Conservation (phyloP, 176 grass and related monocot species). For the barley (Hordeum vulgare) region DNA sequence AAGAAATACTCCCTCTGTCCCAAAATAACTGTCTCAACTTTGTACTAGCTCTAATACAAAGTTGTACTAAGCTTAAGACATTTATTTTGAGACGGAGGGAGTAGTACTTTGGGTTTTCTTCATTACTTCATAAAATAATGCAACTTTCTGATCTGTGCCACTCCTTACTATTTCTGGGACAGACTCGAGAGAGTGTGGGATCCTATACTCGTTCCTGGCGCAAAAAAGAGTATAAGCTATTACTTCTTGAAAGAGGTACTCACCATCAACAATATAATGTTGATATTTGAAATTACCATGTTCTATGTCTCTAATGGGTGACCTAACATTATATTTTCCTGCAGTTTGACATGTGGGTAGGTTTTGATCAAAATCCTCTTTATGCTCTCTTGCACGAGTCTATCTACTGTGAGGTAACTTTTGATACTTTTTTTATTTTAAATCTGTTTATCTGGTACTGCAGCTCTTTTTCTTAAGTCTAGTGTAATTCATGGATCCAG, state of each 20-base stretch:
- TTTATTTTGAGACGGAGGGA: too few relatives aligned
- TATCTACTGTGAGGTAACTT: constrained; percentile 84
- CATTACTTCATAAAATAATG: neutral
- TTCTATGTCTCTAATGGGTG: neutral
- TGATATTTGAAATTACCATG: neutral
- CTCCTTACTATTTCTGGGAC: constrained; percentile 15
- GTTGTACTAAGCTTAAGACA: too few relatives aligned
- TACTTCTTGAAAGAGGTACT: constrained; percentile 89
- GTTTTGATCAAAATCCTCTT: constrained; percentile 79
- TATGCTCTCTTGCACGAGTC: constrained; percentile 87
- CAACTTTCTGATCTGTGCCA: neutral
- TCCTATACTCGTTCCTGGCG: constrained; percentile 72
- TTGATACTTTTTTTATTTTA: neutral
- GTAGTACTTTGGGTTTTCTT: constrained; percentile 4
- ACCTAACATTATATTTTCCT: constrained; percentile 17
- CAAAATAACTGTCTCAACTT: too few relatives aligned
- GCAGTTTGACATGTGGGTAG: constrained; percentile 83
- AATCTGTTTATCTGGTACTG: neutral
- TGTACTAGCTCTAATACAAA: too few relatives aligned
- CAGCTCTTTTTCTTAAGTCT: neutral
- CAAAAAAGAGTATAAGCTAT: constrained; percentile 71
- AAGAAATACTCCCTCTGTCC: too few relatives aligned
- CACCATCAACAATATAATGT: neutral
- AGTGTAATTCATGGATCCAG: constrained; percentile 32
- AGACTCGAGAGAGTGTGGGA: constrained; percentile 98